Evolutionary conservation across 2,329 filamentous ascomycete genomes (phyloP).

Genomic region (Penicillium corylophilum): DNA sequence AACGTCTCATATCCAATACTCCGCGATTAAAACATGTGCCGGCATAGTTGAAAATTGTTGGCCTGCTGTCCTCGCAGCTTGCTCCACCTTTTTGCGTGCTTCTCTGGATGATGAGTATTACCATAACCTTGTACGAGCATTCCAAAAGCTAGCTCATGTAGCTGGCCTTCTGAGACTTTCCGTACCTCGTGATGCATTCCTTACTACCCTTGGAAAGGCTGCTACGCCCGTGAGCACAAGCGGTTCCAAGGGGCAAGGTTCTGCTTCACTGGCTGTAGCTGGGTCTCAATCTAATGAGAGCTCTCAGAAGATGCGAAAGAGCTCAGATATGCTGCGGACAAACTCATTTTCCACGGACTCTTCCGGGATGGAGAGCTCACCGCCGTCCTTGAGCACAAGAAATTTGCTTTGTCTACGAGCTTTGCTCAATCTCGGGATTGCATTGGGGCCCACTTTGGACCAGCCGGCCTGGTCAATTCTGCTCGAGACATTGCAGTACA

Average conservation of each 20-base stretch:
- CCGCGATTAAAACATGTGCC: conserved; percentile 73
- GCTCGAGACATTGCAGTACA: conserved; percentile 87
- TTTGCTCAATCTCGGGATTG: conserved; percentile 91
- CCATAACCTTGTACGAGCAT: conserved; percentile 83
- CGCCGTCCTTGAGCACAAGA: conserved; percentile 71
- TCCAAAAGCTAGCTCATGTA: conserved; percentile 94
- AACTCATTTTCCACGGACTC: conserved; percentile 30
- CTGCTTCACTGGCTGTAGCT: conserved; percentile 12
- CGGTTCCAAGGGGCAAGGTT: conserved; percentile 21
- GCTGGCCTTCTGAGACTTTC: conserved; percentile 80
- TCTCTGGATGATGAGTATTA: conserved; percentile 92
- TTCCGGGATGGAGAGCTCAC: conserved; percentile 40
- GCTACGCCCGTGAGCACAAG: conserved; percentile 76
- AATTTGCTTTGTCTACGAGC: conserved; percentile 89
- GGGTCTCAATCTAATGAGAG: conserved; percentile 23
- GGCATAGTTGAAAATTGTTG: conserved; percentile 87
- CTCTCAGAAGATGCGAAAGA: conserved; percentile 32
- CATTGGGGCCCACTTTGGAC: conserved; percentile 81
- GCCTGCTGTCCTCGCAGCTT: conserved; percentile 92
- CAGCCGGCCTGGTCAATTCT: conserved; percentile 81
- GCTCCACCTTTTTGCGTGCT: conserved; percentile 91
- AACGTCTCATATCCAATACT: conserved; percentile 67
- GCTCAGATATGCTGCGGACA: conserved; percentile 26
- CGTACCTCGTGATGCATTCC: conserved; percentile 88
- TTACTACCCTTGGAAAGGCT: conserved; percentile 90